Evolutionary conservation across 108 stramenopile species (phyloP).

Genomic region (Nannochloropsis gaditana): DNA sequence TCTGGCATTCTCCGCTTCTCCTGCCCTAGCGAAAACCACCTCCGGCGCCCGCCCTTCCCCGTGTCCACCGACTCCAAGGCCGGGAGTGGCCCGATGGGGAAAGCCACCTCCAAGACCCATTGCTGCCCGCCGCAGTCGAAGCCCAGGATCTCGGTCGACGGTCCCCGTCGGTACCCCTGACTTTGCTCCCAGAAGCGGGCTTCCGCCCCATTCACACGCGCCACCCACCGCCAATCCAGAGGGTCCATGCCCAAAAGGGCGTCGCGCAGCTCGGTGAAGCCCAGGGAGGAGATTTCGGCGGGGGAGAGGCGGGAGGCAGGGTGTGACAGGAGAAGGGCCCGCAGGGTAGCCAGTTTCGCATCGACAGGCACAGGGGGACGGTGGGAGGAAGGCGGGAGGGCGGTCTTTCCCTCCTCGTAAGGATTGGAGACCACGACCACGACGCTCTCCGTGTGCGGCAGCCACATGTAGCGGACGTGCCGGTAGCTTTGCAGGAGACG

Average conservation of each 20-base stretch:
- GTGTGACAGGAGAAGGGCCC: background rate
- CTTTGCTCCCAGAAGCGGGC: conserved; percentile 81
- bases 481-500: conserved; percentile 61
- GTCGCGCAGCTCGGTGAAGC: conserved; percentile 90
- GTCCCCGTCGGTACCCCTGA: conserved; percentile 55
- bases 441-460: conserved; percentile 87
- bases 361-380: background rate
- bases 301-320: background rate
- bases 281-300: conserved; percentile 41
- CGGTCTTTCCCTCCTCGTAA: conserved; percentile 29
- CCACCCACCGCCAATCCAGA: conserved; percentile 78
- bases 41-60: background rate
- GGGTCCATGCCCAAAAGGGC: conserved; percentile 70
- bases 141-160: conserved; percentile 61
- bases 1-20: background rate
- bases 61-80: background rate
- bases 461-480: conserved; percentile 98
- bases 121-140: conserved; percentile 99
- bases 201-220: conserved; percentile 86
- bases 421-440: conserved; percentile 91
- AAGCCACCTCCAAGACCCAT: conserved; percentile 92
- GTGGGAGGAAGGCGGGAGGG: conserved; percentile 14
- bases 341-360: background rate
- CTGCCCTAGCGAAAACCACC: background rate
- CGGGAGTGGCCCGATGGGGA: conserved; percentile 72